Conservation (phyloP, 257 asterid genomes). For the Solanum sitiens region DNA sequence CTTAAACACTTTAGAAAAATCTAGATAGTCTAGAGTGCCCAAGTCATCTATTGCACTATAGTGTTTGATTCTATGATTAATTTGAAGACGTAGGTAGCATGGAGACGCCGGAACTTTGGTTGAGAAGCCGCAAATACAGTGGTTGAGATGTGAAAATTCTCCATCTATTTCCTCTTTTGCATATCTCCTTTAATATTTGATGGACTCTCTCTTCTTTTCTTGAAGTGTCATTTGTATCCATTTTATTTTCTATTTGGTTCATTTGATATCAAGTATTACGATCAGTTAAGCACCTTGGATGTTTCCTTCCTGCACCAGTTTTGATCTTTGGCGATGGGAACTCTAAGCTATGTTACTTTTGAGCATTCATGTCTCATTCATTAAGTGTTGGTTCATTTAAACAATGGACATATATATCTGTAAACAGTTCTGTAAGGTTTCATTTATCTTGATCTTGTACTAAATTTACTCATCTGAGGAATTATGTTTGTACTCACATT, state of each 20-base stretch:
- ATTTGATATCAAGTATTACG: not conserved
- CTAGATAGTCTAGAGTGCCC: not conserved
- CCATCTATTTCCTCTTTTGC: not conserved
- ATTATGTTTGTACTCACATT: not conserved
- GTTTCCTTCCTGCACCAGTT: not conserved
- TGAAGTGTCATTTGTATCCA: not conserved
- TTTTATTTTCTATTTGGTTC: not conserved
- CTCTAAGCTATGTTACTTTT: not conserved
- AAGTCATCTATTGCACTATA: not conserved
- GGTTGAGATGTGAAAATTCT: not conserved
- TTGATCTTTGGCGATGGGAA: not conserved
- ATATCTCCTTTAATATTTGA: not conserved
- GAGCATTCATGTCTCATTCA: not conserved
- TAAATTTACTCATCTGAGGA: not conserved
- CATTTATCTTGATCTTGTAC: not conserved
- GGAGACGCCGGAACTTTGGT: not conserved
- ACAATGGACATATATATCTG: not conserved
- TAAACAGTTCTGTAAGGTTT: not conserved
- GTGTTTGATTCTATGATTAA: not conserved
- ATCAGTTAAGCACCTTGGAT: not conserved
- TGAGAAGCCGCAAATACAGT: not conserved
- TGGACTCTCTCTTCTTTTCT: not conserved
- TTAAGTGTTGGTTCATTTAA: not conserved
- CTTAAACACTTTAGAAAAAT: not conserved
- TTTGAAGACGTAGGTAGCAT: not conserved